Percentiles rank a stretch among this genome's conserved stretches.
These are phyloP conservation scores for Metarhizium anisopliae DNA, from an alignment of 2,329 filamentous ascomycete species.

Conservation along the genomic window DNA sequence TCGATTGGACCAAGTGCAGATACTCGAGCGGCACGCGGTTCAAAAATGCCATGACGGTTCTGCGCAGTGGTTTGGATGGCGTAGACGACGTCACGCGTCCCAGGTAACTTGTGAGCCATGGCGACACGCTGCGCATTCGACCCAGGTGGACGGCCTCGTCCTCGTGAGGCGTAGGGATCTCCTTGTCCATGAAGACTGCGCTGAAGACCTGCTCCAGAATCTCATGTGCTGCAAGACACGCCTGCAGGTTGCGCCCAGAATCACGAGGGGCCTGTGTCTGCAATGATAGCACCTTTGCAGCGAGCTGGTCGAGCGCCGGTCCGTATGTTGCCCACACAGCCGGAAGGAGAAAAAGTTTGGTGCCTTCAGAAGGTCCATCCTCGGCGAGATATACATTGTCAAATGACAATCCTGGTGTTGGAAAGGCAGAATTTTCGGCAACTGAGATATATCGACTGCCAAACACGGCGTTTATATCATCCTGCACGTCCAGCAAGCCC, in stretches of 20 bases:
- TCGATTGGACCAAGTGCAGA: conserved; percentile 24
- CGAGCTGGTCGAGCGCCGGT: conserved; percentile 2
- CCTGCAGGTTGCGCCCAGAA: neutral
- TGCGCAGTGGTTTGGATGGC: conserved; percentile 21
- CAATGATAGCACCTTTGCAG: conserved; percentile 2
- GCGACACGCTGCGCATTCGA: conserved; percentile 17
- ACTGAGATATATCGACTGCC: no score
- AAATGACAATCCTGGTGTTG: neutral
- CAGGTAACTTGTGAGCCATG: conserved; percentile 26
- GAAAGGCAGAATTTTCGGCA: no score
- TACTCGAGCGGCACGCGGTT: conserved; percentile 26
- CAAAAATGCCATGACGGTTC: conserved; percentile 30
- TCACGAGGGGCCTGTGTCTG: neutral
- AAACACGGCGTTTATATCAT: neutral
- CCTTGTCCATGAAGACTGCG: neutral
- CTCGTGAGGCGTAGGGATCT: neutral
- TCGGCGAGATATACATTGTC: neutral
- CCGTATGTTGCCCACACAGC: conserved; percentile 5
- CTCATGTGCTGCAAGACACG: neutral
- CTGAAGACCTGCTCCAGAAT: neutral
- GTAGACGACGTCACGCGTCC: conserved; percentile 21
- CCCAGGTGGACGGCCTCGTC: conserved; percentile 7
- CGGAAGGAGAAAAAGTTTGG: conserved; percentile 4
- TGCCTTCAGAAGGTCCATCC: neutral
- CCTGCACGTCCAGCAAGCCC: conserved; percentile 17